Evolutionary conservation across 208 protist genomes (phyloP).

Genomic region (Wallacemonas sp.): DNA sequence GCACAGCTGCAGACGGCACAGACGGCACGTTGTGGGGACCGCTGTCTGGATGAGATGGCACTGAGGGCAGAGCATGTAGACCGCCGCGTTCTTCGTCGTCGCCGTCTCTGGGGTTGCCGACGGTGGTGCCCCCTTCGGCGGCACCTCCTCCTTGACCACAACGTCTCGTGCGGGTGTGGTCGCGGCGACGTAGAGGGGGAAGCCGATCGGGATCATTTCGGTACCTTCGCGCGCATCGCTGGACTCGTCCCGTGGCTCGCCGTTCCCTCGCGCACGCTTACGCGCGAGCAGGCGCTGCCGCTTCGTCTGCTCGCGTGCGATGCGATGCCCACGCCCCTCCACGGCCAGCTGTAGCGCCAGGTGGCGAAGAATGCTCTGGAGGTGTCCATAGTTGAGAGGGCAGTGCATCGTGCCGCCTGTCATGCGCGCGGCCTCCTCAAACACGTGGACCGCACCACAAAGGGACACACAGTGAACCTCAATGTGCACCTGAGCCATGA

Average conservation of each 20-base stretch:
- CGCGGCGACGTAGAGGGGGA: conserved; percentile 59
- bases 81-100: neutral
- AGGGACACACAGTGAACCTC: conserved; percentile 69
- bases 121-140: neutral
- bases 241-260: neutral
- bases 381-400: conserved; percentile 79
- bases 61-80: conserved; percentile 71
- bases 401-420: conserved; percentile 67
- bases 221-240: conserved; percentile 6
- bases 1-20: conserved; percentile 76
- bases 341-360: conserved; percentile 30
- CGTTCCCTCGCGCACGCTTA: conserved; percentile 7
- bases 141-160: no score
- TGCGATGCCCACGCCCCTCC: neutral
- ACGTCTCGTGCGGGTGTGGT: no score
- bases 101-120: neutral
- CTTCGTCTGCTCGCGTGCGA: neutral
- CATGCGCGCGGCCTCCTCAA: conserved; percentile 43
- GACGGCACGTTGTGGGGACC: conserved; percentile 70
- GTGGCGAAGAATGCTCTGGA: conserved; percentile 45
- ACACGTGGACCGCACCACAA: conserved; percentile 78
- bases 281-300: neutral
- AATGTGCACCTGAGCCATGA: conserved; percentile 40
- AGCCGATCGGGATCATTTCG: conserved; percentile 61
- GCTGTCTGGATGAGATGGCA: conserved; percentile 69